Evolutionary conservation across 2,329 filamentous ascomycete species (phyloP), one percentile per base, ranked within the genome.

Genomic region (Verticillium longisporum): DNA sequence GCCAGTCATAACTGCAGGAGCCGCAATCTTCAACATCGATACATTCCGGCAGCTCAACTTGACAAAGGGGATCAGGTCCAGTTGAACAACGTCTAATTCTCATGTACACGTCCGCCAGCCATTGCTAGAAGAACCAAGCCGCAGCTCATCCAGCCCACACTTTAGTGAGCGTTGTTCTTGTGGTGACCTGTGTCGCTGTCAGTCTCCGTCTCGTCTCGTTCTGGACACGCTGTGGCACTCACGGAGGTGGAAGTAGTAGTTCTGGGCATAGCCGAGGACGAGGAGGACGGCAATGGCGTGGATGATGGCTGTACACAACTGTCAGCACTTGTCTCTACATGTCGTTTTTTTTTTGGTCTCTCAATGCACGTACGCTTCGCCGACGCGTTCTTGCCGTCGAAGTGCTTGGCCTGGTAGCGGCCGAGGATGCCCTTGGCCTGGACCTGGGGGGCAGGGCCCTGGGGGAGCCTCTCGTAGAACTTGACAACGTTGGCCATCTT

Each of bases 161-260:
- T 74, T 82, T 96, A 99, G 85, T 99, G 95, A 72, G 92, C 91
- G 80, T 99, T 96, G 90, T 99, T 98, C 91, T 99, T 99, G 90
- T 98, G 94, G 87, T 99, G 94, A 72, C 95, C 95, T 99, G 70
- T 60, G 74, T 66, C 71, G 64, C 61, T 61, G 60, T 59, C 66
- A 61, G 66, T 62, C 18, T 59, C 41, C 15, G 7, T 34, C 53
- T 56, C 18, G n/a, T 53, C 34, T 36, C 4, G 26, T 9, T 45
- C 33, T 13, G 34, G 41, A 55, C 36, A 21, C 32, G 50, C 55
- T 26, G 11, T 21, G 57, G 61, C 60, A 87, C 91, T 79, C 88
- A 99, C 95, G 92, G 73, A 99, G 86, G 82, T 99, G 96, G 91
- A 96, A 98, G 87, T 99, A 98, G 88, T 99, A 99, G 83, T 97